Evolutionary conservation across 2,329 filamentous ascomycete genomes (phyloP), one percentile per base, ranked within the genome.

Genomic region (Exophiala sideris): DNA sequence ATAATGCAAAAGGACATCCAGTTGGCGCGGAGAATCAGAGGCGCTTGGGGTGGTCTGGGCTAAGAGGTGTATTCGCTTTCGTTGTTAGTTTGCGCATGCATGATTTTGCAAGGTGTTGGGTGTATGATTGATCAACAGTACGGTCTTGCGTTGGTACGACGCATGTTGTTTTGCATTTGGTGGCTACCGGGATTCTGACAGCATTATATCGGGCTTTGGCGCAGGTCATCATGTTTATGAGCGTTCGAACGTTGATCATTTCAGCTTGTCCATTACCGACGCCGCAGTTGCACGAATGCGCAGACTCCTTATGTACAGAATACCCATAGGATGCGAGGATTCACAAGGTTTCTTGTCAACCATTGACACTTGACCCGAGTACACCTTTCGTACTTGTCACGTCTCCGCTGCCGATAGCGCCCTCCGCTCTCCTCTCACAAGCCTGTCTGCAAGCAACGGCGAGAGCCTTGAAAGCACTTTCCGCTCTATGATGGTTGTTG

Each of bases 1-100:
- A 95, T 96, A 65, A 92, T 95, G 89, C 91, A 94, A 73, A 96
- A 96, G 76, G 94, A 97, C 73, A 96, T 99, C 65, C 92, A 96
- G 75, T 81, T 97, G 57, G 92, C 92, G 16, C 78, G 88, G 66
- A 77, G 88, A 62, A 91, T 92, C 73, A 79, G 88, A 48, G 88
- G 88, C 10, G 81, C 85, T 42, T 91, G 87, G 87, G 88, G 85
- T 44, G 87, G 41, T 11, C 41, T 44, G 10, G 41, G 87, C 64
- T 78, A 75, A 73, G 86, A 72, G 73, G 81, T 73, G 73, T 46
- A 14, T 16, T 14, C 8, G 14, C 5, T 8, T n/a, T 38, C 9
- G 16, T 46, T 12, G 21, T 50, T 21, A 42, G 14, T 34, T 45
- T 35, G 16, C 18, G 33, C 44, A 49, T 18, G 34, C 20, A 57